Percentiles rank a stretch among this genome's conserved stretches.
Evolutionary conservation across 108 stramenopile genomes (phyloP).

Genomic region (Cyclotella kingstonii): DNA sequence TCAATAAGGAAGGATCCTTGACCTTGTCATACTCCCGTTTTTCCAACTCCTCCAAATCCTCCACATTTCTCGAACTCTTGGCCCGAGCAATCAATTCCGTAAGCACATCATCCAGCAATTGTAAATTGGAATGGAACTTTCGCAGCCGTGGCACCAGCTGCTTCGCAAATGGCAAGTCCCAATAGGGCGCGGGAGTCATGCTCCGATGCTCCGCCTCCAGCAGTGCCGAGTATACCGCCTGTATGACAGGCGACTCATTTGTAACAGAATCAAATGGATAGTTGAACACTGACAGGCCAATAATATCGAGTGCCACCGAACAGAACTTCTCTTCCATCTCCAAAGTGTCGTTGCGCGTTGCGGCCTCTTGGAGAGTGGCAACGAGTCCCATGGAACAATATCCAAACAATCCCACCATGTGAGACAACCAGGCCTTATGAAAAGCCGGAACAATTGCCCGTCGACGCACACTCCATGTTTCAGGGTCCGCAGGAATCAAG

Average conservation of each 20-base stretch:
- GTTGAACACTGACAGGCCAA: constrained; percentile 92
- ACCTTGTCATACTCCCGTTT: constrained; percentile 85
- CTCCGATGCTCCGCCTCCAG: constrained; percentile 94
- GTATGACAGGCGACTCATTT: constrained; percentile 84
- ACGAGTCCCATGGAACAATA: constrained; percentile 89
- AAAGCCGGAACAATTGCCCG: constrained; percentile 94
- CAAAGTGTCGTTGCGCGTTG: constrained; percentile 41
- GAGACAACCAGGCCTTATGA: constrained; percentile 94
- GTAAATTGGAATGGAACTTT: constrained; percentile 89
- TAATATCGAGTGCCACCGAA: constrained; percentile 92
- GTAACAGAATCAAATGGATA: constrained; percentile 93
- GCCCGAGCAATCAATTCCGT: constrained; percentile 85
- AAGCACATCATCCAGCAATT: constrained; percentile 85
- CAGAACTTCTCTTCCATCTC: constrained; percentile 94
- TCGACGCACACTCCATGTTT: constrained; percentile 90
- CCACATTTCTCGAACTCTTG: constrained; percentile 71
- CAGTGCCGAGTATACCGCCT: constrained; percentile 90
- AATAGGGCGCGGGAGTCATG: constrained; percentile 95
- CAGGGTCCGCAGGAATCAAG: constrained; percentile 91
- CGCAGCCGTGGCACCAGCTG: constrained; percentile 87
- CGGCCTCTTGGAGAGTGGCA: constrained; percentile 56
- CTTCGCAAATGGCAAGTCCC: constrained; percentile 93
- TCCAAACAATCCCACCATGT: constrained; percentile 91
- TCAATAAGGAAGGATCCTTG: constrained; percentile 88
- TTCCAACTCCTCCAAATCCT: constrained; percentile 92